phyloP scores from a whole-genome alignment of 805 yeast species.

The Debaryomyces prosopidis region DNA sequence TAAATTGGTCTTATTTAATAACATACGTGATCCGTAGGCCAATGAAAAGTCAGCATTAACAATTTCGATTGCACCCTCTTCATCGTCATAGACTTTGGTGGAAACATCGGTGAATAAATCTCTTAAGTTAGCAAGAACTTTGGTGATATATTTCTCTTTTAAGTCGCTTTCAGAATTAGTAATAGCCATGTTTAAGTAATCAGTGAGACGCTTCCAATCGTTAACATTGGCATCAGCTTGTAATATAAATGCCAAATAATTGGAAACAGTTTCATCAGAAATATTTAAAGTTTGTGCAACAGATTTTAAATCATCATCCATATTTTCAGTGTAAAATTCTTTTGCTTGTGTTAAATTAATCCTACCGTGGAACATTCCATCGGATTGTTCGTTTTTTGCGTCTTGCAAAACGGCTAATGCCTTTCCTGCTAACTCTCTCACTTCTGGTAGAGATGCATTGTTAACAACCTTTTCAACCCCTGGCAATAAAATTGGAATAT shows the following conservation, averaged over 20 bases:
- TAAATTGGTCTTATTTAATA: constrained; percentile 86
- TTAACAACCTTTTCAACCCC: constrained; percentile 85
- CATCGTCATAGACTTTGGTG: constrained; percentile 52
- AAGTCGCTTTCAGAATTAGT: constrained; percentile 29
- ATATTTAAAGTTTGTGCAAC: constrained; percentile 7
- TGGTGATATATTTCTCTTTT: constrained; percentile 41
- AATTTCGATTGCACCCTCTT: constrained; percentile 83
- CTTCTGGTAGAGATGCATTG: constrained; percentile 94
- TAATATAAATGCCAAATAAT: constrained; percentile 48
- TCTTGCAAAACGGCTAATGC: constrained; percentile 80
- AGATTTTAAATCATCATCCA: constrained; percentile 7
- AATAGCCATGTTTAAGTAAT: constrained; percentile 46
- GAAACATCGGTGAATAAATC: constrained; percentile 48
- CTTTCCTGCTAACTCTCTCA: constrained; percentile 86
- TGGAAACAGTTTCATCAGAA: constrained; percentile 38
- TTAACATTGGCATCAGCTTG: constrained; percentile 45
- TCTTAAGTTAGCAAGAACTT: constrained; percentile 50
- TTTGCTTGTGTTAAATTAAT: constrained; percentile 56
- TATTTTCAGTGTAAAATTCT: constrained; percentile 34
- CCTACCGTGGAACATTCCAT: constrained; percentile 77
- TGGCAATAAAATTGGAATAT: constrained; percentile 85
- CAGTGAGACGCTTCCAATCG: constrained; percentile 51
- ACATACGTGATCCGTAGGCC: constrained; percentile 97
- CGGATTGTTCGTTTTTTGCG: constrained; percentile 69
- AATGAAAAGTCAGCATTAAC: constrained; percentile 93